Evolutionary conservation across 345 rosid species (phyloP).

Genomic region (Lagerstroemia speciosa): DNA sequence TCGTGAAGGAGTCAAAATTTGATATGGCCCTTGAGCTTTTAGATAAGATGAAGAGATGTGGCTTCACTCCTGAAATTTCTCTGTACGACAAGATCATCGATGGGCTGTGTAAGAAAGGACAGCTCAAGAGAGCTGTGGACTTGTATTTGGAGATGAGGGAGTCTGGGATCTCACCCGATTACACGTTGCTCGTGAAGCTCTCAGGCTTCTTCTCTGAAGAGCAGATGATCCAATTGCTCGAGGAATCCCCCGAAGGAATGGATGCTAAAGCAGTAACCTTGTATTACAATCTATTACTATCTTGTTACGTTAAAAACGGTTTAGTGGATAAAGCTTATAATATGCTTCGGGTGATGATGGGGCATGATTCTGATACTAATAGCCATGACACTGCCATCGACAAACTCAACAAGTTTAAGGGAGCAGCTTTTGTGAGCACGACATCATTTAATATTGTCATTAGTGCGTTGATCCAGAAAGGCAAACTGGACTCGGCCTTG

Average conservation of each 20-base stretch:
- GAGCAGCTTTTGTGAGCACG: slow-evolving; percentile 29
- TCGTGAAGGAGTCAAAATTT: slow-evolving; percentile 46
- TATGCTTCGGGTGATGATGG: slow-evolving; percentile 37
- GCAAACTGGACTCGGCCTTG: slow-evolving; percentile 51
- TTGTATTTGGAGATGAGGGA: slow-evolving; percentile 58
- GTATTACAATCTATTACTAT: slow-evolving; percentile 42
- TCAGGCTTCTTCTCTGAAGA: slow-evolving; percentile 46
- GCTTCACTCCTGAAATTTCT: slow-evolving; percentile 45
- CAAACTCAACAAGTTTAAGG: slow-evolving; percentile 26
- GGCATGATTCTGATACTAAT: slow-evolving; percentile 11
- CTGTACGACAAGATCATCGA: slow-evolving; percentile 69
- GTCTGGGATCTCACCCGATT: slow-evolving; percentile 42
- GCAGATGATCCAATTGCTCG: slow-evolving; percentile 29
- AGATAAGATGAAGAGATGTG: slow-evolving; percentile 44
- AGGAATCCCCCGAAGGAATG: slow-evolving; percentile 33
- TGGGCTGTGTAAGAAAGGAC: slow-evolving; percentile 43
- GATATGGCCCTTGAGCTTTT: slow-evolving; percentile 62
- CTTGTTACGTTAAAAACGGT: slow-evolving; percentile 26
- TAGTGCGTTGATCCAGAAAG: slow-evolving; percentile 34
- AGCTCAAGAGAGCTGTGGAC: slow-evolving; percentile 43
- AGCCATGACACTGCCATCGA: slow-evolving; percentile 17
- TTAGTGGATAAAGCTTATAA: slow-evolving; percentile 42
- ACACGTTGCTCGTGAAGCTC: slow-evolving; percentile 44
- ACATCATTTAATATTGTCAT: slow-evolving; percentile 42
- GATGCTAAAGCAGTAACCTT: slow-evolving; percentile 34